Conservation (phyloP, 2,329 filamentous ascomycete species). For the Grosmannia serpens region DNA sequence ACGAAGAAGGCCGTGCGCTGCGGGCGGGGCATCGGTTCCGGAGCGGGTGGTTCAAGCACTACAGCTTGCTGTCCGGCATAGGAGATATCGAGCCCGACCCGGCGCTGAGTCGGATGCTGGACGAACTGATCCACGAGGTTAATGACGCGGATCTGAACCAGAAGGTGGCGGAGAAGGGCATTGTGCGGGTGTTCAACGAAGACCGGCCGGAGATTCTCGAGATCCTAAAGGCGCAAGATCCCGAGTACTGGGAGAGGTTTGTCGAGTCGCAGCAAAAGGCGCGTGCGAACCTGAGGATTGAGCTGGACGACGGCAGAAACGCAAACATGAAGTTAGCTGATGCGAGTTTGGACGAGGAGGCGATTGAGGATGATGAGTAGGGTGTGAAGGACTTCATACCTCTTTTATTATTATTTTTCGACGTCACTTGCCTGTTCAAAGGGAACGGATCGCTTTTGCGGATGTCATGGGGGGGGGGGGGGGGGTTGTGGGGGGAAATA, state of each 20-base stretch:
- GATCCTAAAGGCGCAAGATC: constrained; percentile 47
- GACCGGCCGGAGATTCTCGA: constrained; percentile 38
- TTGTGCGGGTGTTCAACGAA: constrained; percentile 50
- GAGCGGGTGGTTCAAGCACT: constrained; percentile 39
- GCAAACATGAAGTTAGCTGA: not conserved
- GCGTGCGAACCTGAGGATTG: constrained; percentile 35
- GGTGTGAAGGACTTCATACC: not conserved
- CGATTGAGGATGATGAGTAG: constrained; percentile 1
- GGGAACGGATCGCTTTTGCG: too few species aligned
- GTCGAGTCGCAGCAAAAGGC: constrained; percentile 50
- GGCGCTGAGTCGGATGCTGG: constrained; percentile 39
- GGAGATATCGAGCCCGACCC: constrained; percentile 40
- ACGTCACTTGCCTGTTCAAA: not conserved
- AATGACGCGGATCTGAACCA: constrained; percentile 45
- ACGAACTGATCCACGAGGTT: constrained; percentile 52
- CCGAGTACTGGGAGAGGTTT: constrained; percentile 53
- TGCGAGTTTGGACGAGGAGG: constrained; percentile 1
- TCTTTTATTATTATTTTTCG: not conserved
- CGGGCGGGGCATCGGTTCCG: constrained; percentile 47
- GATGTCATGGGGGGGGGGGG: not conserved
- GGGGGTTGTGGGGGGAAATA: too few species aligned
- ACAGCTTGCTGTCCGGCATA: constrained; percentile 34
- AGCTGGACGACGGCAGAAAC: constrained; percentile 1
- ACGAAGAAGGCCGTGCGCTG: constrained; percentile 46
- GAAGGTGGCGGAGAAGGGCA: constrained; percentile 45